Evolutionary conservation across 1,139 yeast species (phyloP).

Genomic region (Hanseniaspora uvarum): DNA sequence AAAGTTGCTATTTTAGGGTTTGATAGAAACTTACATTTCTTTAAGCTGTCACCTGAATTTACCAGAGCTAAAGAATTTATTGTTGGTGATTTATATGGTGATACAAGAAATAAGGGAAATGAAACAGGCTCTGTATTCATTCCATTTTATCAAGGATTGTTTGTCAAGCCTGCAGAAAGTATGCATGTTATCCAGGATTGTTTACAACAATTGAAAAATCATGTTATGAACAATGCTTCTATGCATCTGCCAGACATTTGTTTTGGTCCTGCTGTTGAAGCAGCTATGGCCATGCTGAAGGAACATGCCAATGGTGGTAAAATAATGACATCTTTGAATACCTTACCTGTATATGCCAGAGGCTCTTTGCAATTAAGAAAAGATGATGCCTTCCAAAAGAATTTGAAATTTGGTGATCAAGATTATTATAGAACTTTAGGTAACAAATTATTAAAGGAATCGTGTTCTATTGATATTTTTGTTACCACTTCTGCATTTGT

Average conservation of each 20-base stretch:
- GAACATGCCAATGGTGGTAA: conserved; percentile 57
- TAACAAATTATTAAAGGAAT: conserved; percentile 45
- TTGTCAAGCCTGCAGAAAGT: conserved; percentile 67
- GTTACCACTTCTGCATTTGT: conserved; percentile 56
- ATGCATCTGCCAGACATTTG: conserved; percentile 46
- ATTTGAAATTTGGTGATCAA: conserved; percentile 46
- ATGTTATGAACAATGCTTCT: conserved; percentile 33
- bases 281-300: conserved; percentile 57
- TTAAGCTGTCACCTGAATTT: conserved; percentile 48
- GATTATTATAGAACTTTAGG: conserved; percentile 56
- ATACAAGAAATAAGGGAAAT: conserved; percentile 21
- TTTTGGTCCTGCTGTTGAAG: conserved; percentile 67
- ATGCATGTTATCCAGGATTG: conserved; percentile 56
- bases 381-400: conserved; percentile 47
- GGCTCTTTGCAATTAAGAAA: conserved; percentile 57
- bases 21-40: conserved; percentile 66
- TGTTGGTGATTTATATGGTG: conserved; percentile 46
- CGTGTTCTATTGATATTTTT: conserved; percentile 70
- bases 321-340: conserved; percentile 55
- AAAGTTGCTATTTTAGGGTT: conserved; percentile 65
- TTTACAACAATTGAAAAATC: conserved; percentile 49
- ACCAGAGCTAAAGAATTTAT: conserved; percentile 57
- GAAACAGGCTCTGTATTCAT: conserved; percentile 59
- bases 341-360: conserved; percentile 75
- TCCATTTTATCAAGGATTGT: conserved; percentile 69